Conservation (phyloP, 805 yeast genomes). For the Kluyveromyces dobzhanskii region DNA sequence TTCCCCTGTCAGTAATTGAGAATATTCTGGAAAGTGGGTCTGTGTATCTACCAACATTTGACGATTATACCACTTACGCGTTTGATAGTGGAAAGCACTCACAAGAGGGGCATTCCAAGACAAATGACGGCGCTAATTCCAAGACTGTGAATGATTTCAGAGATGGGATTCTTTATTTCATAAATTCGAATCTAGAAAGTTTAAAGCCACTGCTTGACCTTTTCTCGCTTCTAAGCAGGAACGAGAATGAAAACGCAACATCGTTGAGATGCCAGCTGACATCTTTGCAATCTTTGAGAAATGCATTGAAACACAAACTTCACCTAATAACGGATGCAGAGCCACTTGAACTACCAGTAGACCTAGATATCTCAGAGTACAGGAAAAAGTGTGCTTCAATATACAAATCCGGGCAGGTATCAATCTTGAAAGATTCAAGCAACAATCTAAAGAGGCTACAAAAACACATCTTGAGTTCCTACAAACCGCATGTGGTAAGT, state of each 20-base stretch:
- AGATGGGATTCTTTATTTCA: slow-evolving; percentile 30
- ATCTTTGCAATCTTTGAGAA: slow-evolving; percentile 47
- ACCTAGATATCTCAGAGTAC: slow-evolving; percentile 7
- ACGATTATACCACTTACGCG: slow-evolving; percentile 35
- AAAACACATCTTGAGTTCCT: slow-evolving; percentile 36
- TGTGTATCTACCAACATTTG: slow-evolving; percentile 31
- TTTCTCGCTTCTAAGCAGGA: slow-evolving; percentile 26
- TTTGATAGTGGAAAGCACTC: slow-evolving; percentile 17
- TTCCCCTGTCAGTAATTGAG: slow-evolving; percentile 24
- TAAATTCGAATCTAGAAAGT: slow-evolving; percentile 20
- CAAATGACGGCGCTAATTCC: slow-evolving; percentile 2
- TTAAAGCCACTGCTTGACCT: slow-evolving; percentile 22
- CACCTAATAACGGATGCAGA: slow-evolving; percentile 14
- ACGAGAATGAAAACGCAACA: slow-evolving; percentile 30
- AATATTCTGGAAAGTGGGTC: slow-evolving; percentile 30
- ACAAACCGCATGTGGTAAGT: slow-evolving; percentile 38
- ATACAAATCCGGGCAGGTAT: slow-evolving; percentile 44
- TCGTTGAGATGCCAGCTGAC: slow-evolving; percentile 48
- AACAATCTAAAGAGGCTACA: slow-evolving; percentile 41
- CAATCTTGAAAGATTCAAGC: slow-evolving; percentile 37
- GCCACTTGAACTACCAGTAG: slow-evolving; percentile 7
- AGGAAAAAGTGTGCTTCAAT: slow-evolving; percentile 28
- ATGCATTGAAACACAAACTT: slow-evolving; percentile 45
- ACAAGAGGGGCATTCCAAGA: not conserved
- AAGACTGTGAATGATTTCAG: slow-evolving; percentile 10